Base-by-base conservation (phyloP, 768 basidiomycete genomes). In the Leccinum obscurum region DNA sequence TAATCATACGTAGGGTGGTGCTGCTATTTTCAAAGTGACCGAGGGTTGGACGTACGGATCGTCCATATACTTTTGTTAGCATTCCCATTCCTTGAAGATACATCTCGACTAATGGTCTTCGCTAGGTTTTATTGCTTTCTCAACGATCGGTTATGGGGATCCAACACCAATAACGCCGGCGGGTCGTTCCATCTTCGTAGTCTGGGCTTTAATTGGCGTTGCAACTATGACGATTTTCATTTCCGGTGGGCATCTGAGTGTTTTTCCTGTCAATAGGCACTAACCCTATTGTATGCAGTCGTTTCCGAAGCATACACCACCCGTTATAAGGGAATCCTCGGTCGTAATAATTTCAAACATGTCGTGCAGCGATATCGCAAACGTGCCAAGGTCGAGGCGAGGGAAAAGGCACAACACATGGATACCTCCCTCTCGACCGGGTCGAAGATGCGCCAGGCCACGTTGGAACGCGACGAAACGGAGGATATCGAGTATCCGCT, bases 171-270 rank as follows among this genome's bases (percentile, higher is more conserved):
- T 70, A 54, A 86, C 88, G 0, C 83, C 87, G 11, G 84, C 88
- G 3, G 92, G 91, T 11, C 83, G 90, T 24, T 83, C 88, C 14
- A 79, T 93, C 34, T 93, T 93, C 69, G 81, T 92, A 44, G 83
- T 85, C 3, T 92, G 91, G 91, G 88, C 90, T 0, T 71, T 93
- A 39, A 73, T 91, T 9, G 92, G 90, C 15, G 86, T 92, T 14
- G 89, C 80, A 1, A 84, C 88, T 1, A 83, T 92, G 84, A 90
- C 91, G 0, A 84, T 89, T 28, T 76, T 92, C 14, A 80, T 92
- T 59, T 87, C 89, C 8, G 82, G 89, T 89, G 48, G 8, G 82
- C 13, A n/a, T 53, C n/a, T 26, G 2, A 55, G 49, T 13, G 11
- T 49, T 20, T 14, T 2, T 52, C 3, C 22, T 35, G 9, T 8